Percentiles rank a stretch among this genome's conserved stretches.
Evolutionary conservation across 306 rosid species (phyloP).

Genomic region (Vigna nakashimae): DNA sequence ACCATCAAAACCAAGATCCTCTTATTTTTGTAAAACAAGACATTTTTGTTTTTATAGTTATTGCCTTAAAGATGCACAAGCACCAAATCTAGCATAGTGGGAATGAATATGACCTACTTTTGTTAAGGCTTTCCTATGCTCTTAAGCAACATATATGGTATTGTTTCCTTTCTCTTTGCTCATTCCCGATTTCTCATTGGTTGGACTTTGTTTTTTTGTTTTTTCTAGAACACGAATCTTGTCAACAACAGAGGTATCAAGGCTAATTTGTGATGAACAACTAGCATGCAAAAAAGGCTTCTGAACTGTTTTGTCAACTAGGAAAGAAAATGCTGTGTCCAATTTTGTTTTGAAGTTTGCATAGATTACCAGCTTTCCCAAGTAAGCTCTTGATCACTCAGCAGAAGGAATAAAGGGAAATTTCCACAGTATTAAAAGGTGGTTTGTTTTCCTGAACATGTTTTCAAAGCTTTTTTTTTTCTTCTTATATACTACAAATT

Average conservation of each 20-base stretch:
- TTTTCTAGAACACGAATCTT: constrained; percentile 16
- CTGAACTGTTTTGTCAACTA: background rate
- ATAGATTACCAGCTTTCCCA: background rate
- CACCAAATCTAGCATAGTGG: background rate
- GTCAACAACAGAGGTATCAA: background rate
- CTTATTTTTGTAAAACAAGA: background rate
- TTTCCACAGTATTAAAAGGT: background rate
- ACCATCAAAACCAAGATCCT: constrained; percentile 1
- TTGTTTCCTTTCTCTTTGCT: background rate
- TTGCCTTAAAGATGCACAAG: constrained; percentile 7
- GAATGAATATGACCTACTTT: background rate
- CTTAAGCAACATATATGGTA: background rate
- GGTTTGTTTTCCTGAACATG: background rate
- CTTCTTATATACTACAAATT: background rate
- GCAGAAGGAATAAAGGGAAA: background rate
- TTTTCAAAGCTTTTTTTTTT: background rate
- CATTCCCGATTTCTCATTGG: background rate
- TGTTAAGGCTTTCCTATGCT: background rate
- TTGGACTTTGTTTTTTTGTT: background rate
- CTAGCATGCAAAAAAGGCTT: background rate
- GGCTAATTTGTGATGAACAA: constrained; percentile 1
- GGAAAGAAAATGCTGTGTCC: background rate
- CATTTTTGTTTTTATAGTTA: background rate
- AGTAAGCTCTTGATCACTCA: background rate
- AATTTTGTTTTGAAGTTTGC: background rate